Evolutionary conservation across 1,284 basidiomycete species (phyloP).

Genomic region (Rhizoctonia solani): DNA sequence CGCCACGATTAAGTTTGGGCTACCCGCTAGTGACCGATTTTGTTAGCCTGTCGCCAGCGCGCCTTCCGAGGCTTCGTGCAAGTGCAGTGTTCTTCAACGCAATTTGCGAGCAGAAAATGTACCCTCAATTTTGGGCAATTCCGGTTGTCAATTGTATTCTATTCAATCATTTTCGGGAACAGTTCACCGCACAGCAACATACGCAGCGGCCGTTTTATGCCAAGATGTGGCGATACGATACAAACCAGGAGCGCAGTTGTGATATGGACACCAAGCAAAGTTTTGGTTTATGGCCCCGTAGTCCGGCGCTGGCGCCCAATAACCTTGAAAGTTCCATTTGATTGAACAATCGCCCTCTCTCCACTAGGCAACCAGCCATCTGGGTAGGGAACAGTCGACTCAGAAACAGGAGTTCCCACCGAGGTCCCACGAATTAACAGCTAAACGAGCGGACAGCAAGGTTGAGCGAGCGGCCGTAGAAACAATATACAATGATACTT

Average conservation of each 20-base stretch:
- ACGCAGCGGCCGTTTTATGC: background rate
- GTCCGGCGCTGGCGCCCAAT: slow-evolving; percentile 33
- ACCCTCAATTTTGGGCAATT: no score
- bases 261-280: background rate
- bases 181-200: background rate
- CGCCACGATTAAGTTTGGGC: background rate
- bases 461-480: background rate
- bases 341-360: slow-evolving; percentile 54
- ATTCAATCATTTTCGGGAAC: background rate
- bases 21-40: slow-evolving; percentile 15
- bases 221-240: background rate
- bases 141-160: background rate
- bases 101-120: no score
- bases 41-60: background rate
- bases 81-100: no score
- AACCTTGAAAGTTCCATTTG: slow-evolving; percentile 64
- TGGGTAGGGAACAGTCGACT: slow-evolving; percentile 41
- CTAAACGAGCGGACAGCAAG: slow-evolving; percentile 24
- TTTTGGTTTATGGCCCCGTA: slow-evolving; percentile 9
- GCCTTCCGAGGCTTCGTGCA: background rate
- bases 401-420: slow-evolving; percentile 55
- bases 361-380: slow-evolving; percentile 58
- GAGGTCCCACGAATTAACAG: slow-evolving; percentile 51
- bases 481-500: slow-evolving; percentile 46
- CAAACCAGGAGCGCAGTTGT: background rate